Evolutionary conservation across 2,329 filamentous ascomycete genomes (phyloP), one percentile per base, ranked within the genome.

Genomic region (Epichloe gansuensis): DNA sequence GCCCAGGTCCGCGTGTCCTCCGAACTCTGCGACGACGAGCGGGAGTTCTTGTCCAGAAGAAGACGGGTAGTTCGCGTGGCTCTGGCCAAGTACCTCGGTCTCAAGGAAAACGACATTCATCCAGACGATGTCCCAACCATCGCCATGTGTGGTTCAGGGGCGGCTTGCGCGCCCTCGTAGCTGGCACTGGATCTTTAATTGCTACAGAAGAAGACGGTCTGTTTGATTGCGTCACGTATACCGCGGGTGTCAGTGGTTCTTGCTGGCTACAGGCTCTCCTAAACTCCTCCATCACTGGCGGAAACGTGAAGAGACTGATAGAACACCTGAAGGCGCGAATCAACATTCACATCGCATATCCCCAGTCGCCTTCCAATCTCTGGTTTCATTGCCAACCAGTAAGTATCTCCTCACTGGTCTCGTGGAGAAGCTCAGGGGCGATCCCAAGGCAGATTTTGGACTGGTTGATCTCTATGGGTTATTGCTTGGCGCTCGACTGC

Each of bases 131-230:
- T 97, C 6, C 93, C 93, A 1, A 82, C 84, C 3, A 96, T 98
- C 64, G 91, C 91, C 41, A 85, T 97, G 73, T 95, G 91, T 61
- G 91, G 91, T 8, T 97, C 91, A 2, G 93, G 93, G 93, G 93
- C 53, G 93, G 93, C 0, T 70, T 98, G 46, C 78, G 93, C 49
- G 93, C 93, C 1, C 77, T 98, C 39, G 88, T 97, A 17, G 91
- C 93, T 2, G 91, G 91, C 3, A 84, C 90, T 0, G 91, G 91
- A 0, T 96, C 91, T 0, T 84, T 94, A 56, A 74, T 93, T 9
- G 91, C 90, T 3, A 79, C 89, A 0, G 82, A 89, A 55, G 86
- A 96, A 65, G 86, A 87, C 53, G 93, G 93, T 0, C 73, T 98
- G 0, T 94, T 95, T 65, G 91, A 96, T 68, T 97, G 93, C 65